phyloP scores from a whole-genome alignment of 2,329 filamentous ascomycete genomes.

The Exophiala oligosperma region DNA sequence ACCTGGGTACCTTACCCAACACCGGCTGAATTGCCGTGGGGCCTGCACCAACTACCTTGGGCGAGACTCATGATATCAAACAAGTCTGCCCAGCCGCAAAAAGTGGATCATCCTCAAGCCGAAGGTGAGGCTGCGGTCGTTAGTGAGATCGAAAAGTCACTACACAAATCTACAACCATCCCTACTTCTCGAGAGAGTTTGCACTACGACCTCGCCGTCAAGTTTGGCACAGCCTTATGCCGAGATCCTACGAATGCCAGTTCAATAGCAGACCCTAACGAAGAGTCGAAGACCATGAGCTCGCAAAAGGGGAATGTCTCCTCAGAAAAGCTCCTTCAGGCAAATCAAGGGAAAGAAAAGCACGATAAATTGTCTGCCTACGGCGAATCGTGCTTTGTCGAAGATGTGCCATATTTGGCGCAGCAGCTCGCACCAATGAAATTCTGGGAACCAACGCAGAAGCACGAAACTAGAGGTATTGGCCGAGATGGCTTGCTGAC shows the following conservation, averaged over 20 bases:
- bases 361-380: not conserved
- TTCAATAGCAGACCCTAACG: not conserved
- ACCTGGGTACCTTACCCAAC: slow-evolving; percentile 10
- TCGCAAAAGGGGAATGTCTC: no score
- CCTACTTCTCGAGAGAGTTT: not conserved
- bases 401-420: slow-evolving; percentile 7
- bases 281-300: not conserved
- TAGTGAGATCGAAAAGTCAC: not conserved
- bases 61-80: slow-evolving; percentile 6
- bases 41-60: slow-evolving; percentile 7
- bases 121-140: not conserved
- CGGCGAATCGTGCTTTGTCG: slow-evolving; percentile 1
- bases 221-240: slow-evolving; percentile 16
- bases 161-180: not conserved
- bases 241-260: not conserved
- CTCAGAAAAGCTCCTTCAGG: no score
- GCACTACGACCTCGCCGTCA: slow-evolving; percentile 8
- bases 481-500: slow-evolving; percentile 3
- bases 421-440: slow-evolving; percentile 14
- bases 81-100: not conserved
- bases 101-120: not conserved
- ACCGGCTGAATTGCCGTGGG: slow-evolving; percentile 10
- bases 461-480: not conserved
- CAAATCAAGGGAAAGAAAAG: not conserved
- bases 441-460: not conserved